Conservation (phyloP, 805 yeast species). For the Brettanomyces nanus region DNA sequence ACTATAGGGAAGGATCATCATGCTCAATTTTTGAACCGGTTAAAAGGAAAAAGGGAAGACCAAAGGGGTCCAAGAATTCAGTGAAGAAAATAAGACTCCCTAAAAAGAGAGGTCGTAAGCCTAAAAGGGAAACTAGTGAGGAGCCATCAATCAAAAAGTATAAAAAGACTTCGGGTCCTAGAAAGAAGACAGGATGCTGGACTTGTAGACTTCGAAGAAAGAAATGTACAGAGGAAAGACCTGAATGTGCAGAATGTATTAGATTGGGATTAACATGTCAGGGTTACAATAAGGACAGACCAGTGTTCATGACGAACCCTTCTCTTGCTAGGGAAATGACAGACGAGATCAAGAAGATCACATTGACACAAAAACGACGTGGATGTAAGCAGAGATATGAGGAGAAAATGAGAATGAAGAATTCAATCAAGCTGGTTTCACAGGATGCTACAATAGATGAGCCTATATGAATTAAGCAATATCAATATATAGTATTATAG, state of each 20-base stretch:
- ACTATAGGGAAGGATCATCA: neutral
- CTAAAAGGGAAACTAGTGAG: neutral
- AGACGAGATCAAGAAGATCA: conserved; percentile 38
- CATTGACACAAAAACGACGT: conserved; percentile 30
- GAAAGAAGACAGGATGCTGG: conserved; percentile 56
- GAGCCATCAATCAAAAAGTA: neutral
- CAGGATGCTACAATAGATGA: conserved; percentile 3
- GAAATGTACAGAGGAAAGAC: conserved; percentile 61
- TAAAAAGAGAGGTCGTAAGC: neutral
- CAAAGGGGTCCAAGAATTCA: conserved; percentile 1
- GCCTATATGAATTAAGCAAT: conserved; percentile 4
- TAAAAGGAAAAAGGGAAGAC: conserved; percentile 6
- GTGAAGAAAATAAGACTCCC: neutral
- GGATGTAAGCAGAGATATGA: conserved; percentile 20
- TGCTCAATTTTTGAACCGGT: neutral
- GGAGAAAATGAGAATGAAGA: conserved; percentile 12
- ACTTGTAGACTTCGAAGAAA: conserved; percentile 68
- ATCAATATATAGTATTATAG: neutral
- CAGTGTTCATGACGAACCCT: conserved; percentile 44
- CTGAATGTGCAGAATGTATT: conserved; percentile 50
- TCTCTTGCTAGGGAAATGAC: conserved; percentile 35
- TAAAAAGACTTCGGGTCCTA: conserved; percentile 7
- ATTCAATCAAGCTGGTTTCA: conserved; percentile 1
- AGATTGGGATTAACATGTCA: conserved; percentile 52
- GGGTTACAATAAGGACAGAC: conserved; percentile 42